phyloP scores from a whole-genome alignment of 805 yeast genomes.

The Pichia eremophila region DNA sequence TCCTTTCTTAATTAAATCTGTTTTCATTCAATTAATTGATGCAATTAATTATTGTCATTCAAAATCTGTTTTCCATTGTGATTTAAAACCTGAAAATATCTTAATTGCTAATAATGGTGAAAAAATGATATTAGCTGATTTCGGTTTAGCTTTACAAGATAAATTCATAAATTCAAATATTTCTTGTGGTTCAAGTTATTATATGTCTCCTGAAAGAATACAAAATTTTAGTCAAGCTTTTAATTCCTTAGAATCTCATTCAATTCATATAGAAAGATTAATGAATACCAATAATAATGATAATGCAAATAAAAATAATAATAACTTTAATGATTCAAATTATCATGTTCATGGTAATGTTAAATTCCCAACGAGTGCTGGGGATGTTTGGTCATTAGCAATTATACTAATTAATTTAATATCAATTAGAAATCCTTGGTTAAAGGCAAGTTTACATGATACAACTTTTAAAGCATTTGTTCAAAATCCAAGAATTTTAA shows the following conservation, averaged over 20 bases:
- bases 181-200: constrained; percentile 81
- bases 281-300: constrained; percentile 10
- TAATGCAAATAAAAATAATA: not conserved
- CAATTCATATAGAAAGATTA: constrained; percentile 22
- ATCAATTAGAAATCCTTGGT: constrained; percentile 87
- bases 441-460: constrained; percentile 62
- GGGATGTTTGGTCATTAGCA: constrained; percentile 85
- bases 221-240: constrained; percentile 32
- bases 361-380: constrained; percentile 56
- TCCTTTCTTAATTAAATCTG: constrained; percentile 42
- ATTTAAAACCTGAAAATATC: constrained; percentile 91
- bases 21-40: constrained; percentile 68
- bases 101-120: constrained; percentile 52
- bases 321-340: constrained; percentile 1
- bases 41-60: constrained; percentile 79
- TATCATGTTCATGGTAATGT: constrained; percentile 21
- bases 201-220: constrained; percentile 84
- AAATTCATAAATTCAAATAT: constrained; percentile 52
- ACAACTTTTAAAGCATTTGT: constrained; percentile 57
- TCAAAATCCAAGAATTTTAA: constrained; percentile 43
- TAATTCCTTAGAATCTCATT: constrained; percentile 24
- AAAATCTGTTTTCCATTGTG: constrained; percentile 82
- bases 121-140: constrained; percentile 65
- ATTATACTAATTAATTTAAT: constrained; percentile 71
- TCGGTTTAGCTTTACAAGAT: constrained; percentile 73